Evolutionary conservation across 495 filamentous ascomycete species (phyloP), one percentile per base, ranked within the genome.

Genomic region (Glutinoglossum americanum): DNA sequence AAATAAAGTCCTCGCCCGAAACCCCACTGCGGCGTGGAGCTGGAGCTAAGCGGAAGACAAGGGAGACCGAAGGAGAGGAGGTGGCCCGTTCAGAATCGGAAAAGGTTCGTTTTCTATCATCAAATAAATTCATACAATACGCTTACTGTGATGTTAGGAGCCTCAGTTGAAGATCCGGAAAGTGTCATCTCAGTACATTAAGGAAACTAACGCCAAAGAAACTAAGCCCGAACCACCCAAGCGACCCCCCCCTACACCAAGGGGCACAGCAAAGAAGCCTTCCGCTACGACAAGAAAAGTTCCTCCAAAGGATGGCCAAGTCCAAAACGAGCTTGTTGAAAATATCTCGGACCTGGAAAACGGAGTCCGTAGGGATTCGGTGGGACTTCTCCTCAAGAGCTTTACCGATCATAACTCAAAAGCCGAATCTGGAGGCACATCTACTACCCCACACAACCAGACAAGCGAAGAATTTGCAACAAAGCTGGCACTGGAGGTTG

Each of bases 401-500:
- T 65, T 80, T 2, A 55, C 61, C 19, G 59, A 61, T 32, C 65
- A 71, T 21, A 63, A 79, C 10, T 66, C 63, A 10, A 58, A 62
- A 6, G 67, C 71, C 0, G 70, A 76, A 57, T 73, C 75, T 64
- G 71, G 67, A 54, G 66, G 70, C 15, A 55, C 67, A 6, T 70
- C 67, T 53, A 33, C 59, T 1, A 67, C 83, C 56, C 73, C 75
- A 26, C 67, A 74, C 53, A 76, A 71, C 54, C 73, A 79, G 54
- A 73, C 72, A 13, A 64, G 71, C 23, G 71, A 76, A 39, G 73
- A 74, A 32, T 61, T 80, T 59, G 77, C 72, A 61, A 72, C 71
- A 56, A 72, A 72, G 44, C 70, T 84, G 51, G 80, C 73, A 58
- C 68, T 94, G 17, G 73, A 83, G 57, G 81, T 96, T 57, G 89